Conservation (phyloP, 1,139 yeast species). For the Candida freyschussii region DNA sequence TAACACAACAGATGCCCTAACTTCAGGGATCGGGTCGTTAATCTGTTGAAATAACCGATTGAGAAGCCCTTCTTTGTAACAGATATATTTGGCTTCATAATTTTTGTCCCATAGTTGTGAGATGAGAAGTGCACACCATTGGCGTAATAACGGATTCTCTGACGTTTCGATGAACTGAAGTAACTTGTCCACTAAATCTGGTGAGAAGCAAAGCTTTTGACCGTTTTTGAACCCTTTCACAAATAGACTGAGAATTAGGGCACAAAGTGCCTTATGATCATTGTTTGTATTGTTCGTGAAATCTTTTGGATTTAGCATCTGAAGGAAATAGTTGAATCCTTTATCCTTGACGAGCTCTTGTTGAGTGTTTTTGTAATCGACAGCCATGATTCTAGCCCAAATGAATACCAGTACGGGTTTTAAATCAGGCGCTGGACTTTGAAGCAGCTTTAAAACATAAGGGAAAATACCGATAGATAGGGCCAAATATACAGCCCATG, state of each 20-base stretch:
- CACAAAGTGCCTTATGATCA: constrained; percentile 95
- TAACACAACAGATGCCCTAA: constrained; percentile 75
- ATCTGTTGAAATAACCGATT: constrained; percentile 53
- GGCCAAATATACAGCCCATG: constrained; percentile 95
- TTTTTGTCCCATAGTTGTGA: constrained; percentile 74
- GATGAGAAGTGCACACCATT: constrained; percentile 82
- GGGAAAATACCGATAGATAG: constrained; percentile 95
- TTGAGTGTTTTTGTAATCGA: constrained; percentile 85
- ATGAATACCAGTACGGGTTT: constrained; percentile 92
- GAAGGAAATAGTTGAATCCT: constrained; percentile 83
- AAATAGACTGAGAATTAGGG: constrained; percentile 80
- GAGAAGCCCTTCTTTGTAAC: constrained; percentile 61
- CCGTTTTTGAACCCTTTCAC: constrained; percentile 77
- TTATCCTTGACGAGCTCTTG: constrained; percentile 88
- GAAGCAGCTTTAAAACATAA: constrained; percentile 81
- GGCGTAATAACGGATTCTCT: constrained; percentile 81
- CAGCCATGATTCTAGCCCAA: constrained; percentile 98
- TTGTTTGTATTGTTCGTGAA: constrained; percentile 47
- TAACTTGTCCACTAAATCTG: constrained; percentile 68
- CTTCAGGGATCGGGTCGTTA: constrained; percentile 92
- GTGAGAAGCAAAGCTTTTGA: constrained; percentile 71
- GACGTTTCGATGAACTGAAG: constrained; percentile 62
- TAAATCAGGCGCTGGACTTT: constrained; percentile 92
- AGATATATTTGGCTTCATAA: constrained; percentile 72
- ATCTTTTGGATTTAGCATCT: constrained; percentile 54